phyloP scores from a whole-genome alignment of 805 yeast genomes.

The Debaryomyces maramus region DNA sequence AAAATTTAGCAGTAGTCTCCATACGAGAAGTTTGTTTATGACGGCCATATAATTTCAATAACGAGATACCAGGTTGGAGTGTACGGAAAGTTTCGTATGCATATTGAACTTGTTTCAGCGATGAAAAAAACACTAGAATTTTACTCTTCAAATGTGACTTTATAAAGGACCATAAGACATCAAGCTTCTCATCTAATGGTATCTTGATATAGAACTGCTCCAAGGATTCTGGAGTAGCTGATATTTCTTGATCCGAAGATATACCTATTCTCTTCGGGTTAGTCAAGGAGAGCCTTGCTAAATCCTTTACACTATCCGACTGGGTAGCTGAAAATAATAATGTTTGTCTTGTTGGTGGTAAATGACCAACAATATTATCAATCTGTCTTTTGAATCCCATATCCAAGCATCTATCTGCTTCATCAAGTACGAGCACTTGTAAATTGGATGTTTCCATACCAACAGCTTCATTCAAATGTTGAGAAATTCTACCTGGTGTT shows the following conservation, averaged over 20 bases:
- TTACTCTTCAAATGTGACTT: constrained; percentile 79
- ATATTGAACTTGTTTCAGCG: constrained; percentile 88
- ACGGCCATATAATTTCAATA: constrained; percentile 83
- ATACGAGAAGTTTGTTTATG: constrained; percentile 87
- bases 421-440: constrained; percentile 81
- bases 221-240: constrained; percentile 78
- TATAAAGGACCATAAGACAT: constrained; percentile 81
- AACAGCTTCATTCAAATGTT: constrained; percentile 87
- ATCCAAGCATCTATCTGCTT: constrained; percentile 89
- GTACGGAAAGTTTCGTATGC: constrained; percentile 85
- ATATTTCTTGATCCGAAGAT: constrained; percentile 45
- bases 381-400: constrained; percentile 88
- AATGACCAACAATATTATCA: constrained; percentile 74
- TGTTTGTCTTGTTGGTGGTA: constrained; percentile 83
- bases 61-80: constrained; percentile 87
- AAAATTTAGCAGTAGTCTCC: constrained; percentile 77
- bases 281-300: constrained; percentile 74
- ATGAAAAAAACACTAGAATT: constrained; percentile 79
- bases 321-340: constrained; percentile 87
- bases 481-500: constrained; percentile 88
- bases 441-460: constrained; percentile 73
- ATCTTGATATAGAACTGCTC: constrained; percentile 80
- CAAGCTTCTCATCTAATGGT: constrained; percentile 77
- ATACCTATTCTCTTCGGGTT: constrained; percentile 53
- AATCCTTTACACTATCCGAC: constrained; percentile 75